Conservation (phyloP, 345 rosid species). For the Populus pruinosa region DNA sequence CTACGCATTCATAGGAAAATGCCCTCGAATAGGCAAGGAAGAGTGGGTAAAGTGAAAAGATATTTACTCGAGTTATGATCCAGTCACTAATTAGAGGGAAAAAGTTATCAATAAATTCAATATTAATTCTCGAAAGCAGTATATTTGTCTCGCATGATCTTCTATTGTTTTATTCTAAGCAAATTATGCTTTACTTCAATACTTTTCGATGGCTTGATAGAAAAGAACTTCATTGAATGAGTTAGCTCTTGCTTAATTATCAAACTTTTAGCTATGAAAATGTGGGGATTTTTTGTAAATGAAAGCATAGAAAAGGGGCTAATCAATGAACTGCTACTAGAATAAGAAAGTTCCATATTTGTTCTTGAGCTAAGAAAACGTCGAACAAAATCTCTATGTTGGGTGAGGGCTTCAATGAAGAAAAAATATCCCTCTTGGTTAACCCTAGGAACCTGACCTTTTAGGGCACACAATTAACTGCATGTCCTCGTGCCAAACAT, state of each 20-base stretch:
- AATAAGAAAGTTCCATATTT: neutral
- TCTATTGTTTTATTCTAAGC: neutral
- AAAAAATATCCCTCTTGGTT: neutral
- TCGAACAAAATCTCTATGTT: neutral
- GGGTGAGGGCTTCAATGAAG: neutral
- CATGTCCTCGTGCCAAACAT: slow-evolving; percentile 6
- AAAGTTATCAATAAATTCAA: too few species aligned
- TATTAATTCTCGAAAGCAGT: too few species aligned
- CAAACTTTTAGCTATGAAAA: slow-evolving; percentile 4
- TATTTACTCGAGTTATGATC: too few species aligned
- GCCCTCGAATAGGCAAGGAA: too few species aligned
- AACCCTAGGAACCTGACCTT: neutral
- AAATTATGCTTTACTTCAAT: neutral
- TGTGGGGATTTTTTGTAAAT: neutral
- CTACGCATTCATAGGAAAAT: too few species aligned
- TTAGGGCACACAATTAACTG: neutral
- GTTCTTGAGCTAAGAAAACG: neutral
- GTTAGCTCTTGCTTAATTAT: slow-evolving; percentile 8
- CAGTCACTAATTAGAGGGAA: too few species aligned
- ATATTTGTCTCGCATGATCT: too few species aligned
- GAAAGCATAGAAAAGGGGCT: neutral
- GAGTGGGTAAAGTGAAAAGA: too few species aligned
- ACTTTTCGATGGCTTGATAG: neutral
- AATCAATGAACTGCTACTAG: neutral
- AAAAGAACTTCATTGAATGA: neutral